Percentiles rank a stretch among this genome's conserved stretches.
phyloP scores from a whole-genome alignment of 768 basidiomycete genomes.

The Auriscalpium microsporum region DNA sequence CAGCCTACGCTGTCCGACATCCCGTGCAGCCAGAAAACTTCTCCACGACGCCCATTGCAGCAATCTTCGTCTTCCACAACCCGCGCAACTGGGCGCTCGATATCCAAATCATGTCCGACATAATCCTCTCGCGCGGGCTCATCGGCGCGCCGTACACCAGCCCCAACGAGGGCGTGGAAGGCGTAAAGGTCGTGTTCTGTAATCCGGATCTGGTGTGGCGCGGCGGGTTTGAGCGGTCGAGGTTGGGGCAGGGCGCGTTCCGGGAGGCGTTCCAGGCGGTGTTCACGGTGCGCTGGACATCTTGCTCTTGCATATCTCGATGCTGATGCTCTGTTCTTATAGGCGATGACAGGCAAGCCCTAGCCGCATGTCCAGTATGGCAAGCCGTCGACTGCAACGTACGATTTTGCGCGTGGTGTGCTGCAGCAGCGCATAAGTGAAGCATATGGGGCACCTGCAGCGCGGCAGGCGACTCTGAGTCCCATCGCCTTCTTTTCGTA shows the following conservation, averaged over 20 bases:
- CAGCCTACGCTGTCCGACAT: background rate
- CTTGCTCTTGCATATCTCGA: background rate
- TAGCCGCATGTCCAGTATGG: constrained; percentile 78
- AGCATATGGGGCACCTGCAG: constrained; percentile 13
- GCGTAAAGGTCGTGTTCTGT: constrained; percentile 71
- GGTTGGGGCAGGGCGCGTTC: constrained; percentile 91
- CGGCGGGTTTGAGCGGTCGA: constrained; percentile 65
- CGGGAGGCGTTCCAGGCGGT: constrained; percentile 73
- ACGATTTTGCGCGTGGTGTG: constrained; percentile 67
- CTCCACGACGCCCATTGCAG: constrained; percentile 57
- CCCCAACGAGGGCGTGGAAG: constrained; percentile 19
- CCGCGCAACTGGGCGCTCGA: constrained; percentile 85
- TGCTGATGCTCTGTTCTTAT: background rate
- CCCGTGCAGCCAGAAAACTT: constrained; percentile 57
- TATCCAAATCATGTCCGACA: constrained; percentile 66
- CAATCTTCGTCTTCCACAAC: constrained; percentile 84
- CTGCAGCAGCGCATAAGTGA: constrained; percentile 35
- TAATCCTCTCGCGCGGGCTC: constrained; percentile 61
- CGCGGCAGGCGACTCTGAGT: constrained; percentile 38
- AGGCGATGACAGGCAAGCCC: constrained; percentile 65
- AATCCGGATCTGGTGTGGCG: constrained; percentile 91
- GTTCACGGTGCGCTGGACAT: constrained; percentile 29
- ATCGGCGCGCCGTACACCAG: constrained; percentile 46
- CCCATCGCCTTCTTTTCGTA: background rate
- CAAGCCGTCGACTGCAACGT: constrained; percentile 80